These are phyloP conservation scores for Phaeoacremonium minimum DNA, from an alignment of 2,329 filamentous ascomycete species.

Conservation along the genomic window DNA sequence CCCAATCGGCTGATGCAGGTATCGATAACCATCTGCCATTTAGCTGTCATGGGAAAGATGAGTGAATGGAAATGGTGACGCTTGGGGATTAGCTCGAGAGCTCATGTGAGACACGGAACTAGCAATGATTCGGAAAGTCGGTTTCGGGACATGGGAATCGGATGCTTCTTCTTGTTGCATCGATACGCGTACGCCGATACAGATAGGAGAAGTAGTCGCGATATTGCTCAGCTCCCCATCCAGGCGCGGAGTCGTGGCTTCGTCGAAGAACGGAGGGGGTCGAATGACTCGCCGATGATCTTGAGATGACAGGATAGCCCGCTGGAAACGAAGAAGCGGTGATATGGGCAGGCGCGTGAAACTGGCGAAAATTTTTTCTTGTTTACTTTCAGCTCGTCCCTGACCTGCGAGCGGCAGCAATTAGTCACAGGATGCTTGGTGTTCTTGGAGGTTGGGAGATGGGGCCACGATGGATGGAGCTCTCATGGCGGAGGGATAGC, in stretches of 20 bases:
- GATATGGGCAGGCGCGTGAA: neutral
- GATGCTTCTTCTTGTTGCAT: conserved; percentile 16
- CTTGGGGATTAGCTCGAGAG: conserved; percentile 19
- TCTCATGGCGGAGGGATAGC: too few relatives aligned
- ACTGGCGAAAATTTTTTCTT: conserved; percentile 2
- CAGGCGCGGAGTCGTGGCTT: conserved; percentile 4
- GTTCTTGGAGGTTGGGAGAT: conserved; percentile 1
- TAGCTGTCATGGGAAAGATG: conserved; percentile 35
- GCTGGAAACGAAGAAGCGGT: conserved; percentile 4
- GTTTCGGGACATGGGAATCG: conserved; percentile 23
- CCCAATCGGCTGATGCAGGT: conserved; percentile 54
- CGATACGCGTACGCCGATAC: too few relatives aligned
- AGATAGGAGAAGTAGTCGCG: conserved; percentile 5
- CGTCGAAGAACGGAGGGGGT: conserved; percentile 1
- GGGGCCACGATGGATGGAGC: too few relatives aligned
- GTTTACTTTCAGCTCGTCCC: too few relatives aligned
- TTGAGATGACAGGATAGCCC: neutral
- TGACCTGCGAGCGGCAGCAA: too few relatives aligned
- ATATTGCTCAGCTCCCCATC: conserved; percentile 4
- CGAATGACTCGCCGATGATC: neutral
- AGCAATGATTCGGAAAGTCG: conserved; percentile 14
- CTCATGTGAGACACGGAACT: conserved; percentile 18
- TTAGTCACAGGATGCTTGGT: conserved; percentile 8
- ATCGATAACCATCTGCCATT: conserved; percentile 68
- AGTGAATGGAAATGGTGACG: conserved; percentile 2